Conservation (phyloP, 2,329 filamentous ascomycete genomes). For the Hypoxylon sp. region DNA sequence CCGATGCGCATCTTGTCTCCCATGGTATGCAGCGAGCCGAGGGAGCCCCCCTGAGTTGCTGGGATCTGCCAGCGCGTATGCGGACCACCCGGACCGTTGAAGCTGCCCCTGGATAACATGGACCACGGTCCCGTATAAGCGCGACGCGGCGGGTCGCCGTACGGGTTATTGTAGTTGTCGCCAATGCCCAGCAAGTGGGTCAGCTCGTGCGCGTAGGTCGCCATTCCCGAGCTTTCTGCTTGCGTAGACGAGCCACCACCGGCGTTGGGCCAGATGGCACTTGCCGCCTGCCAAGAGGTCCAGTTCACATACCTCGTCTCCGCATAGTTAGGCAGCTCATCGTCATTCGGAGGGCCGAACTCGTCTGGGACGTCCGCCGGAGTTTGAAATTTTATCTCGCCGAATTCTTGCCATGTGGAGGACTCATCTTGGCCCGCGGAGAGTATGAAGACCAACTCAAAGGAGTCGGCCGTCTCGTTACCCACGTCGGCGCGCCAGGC, state of each 20-base stretch:
- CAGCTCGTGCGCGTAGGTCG: slow-evolving; percentile 66
- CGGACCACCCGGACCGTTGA: slow-evolving; percentile 66
- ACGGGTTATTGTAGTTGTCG: slow-evolving; percentile 69
- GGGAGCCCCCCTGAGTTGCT: slow-evolving; percentile 60
- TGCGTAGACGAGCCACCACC: slow-evolving; percentile 65
- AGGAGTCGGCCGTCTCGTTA: slow-evolving; percentile 60
- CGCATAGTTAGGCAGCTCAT: slow-evolving; percentile 59
- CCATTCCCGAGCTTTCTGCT: slow-evolving; percentile 65
- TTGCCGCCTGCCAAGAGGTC: slow-evolving; percentile 65
- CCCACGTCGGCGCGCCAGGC: slow-evolving; percentile 66
- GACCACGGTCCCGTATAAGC: slow-evolving; percentile 65
- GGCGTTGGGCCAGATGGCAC: slow-evolving; percentile 66
- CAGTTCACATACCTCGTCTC: slow-evolving; percentile 65
- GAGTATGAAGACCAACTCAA: slow-evolving; percentile 66
- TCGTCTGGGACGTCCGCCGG: slow-evolving; percentile 61
- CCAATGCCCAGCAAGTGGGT: slow-evolving; percentile 64
- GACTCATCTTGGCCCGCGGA: slow-evolving; percentile 68
- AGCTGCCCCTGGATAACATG: slow-evolving; percentile 65
- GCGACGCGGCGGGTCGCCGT: slow-evolving; percentile 58
- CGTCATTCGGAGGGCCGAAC: slow-evolving; percentile 62
- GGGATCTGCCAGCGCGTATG: slow-evolving; percentile 67
- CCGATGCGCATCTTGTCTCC: slow-evolving; percentile 66
- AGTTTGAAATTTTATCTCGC: slow-evolving; percentile 64
- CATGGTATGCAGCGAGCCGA: slow-evolving; percentile 66
- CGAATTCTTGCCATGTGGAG: slow-evolving; percentile 68